phyloP scores from a whole-genome alignment of 768 basidiomycete species.

The Brasilioporus rufonigricans region DNA sequence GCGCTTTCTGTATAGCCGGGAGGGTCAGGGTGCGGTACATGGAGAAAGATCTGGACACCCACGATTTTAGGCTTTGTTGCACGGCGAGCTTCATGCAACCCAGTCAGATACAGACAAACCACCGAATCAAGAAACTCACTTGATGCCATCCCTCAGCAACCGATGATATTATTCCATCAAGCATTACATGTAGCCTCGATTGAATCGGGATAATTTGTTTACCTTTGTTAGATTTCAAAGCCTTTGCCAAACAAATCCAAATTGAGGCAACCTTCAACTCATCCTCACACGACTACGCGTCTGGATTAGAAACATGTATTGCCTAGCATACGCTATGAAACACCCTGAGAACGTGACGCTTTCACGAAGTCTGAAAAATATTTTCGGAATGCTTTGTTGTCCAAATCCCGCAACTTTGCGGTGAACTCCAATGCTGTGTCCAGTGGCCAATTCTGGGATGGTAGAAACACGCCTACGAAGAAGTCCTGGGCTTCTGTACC shows the following conservation, averaged over 20 bases:
- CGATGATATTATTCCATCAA: conserved; percentile 16
- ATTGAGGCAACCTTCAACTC: background rate
- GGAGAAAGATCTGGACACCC: conserved; percentile 29
- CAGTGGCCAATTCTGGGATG: conserved; percentile 84
- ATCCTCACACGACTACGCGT: background rate
- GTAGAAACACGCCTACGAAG: conserved; percentile 76
- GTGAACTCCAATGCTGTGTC: conserved; percentile 77
- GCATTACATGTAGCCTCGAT: conserved; percentile 3
- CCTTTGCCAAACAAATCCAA: conserved; percentile 28
- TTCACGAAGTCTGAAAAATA: conserved; percentile 85
- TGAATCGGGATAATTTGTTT: conserved; percentile 28
- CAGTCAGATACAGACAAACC: conserved; percentile 13
- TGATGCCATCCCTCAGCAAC: conserved; percentile 28
- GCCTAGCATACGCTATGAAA: conserved; percentile 42
- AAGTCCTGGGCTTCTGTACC: conserved; percentile 82
- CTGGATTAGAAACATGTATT: conserved; percentile 2
- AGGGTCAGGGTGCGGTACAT: conserved; percentile 18
- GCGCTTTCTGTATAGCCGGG: conserved; percentile 38
- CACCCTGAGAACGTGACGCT: conserved; percentile 53
- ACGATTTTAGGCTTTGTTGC: conserved; percentile 41
- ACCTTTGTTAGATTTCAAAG: conserved; percentile 32
- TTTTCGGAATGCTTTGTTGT: conserved; percentile 76
- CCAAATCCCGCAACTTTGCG: conserved; percentile 69
- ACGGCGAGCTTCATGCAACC: conserved; percentile 24
- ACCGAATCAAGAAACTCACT: conserved; percentile 16